Evolutionary conservation across 106 monocot species (phyloP).

Genomic region (Dendrobium chrysotoxum): DNA sequence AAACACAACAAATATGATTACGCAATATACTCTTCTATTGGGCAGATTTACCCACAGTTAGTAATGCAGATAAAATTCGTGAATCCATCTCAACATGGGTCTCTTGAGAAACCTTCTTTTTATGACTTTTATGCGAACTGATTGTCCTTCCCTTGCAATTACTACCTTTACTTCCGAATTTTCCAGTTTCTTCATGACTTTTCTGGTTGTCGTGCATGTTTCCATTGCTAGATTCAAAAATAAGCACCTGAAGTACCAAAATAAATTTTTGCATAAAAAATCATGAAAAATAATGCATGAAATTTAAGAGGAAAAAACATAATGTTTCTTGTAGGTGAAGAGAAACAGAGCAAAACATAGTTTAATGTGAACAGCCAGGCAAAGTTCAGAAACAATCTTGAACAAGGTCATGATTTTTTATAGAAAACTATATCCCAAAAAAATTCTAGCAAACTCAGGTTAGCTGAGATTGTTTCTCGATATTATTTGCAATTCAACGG

Average conservation of each 20-base stretch:
- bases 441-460: background rate
- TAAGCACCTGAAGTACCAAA: conserved; percentile 52
- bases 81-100: conserved; percentile 85
- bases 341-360: too few species aligned
- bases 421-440: background rate
- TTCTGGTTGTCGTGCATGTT: conserved; percentile 22
- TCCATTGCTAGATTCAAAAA: conserved; percentile 41
- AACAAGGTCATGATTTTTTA: background rate
- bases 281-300: background rate
- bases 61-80: conserved; percentile 68
- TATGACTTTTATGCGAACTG: conserved; percentile 22
- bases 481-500: background rate
- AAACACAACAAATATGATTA: background rate
- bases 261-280: background rate
- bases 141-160: conserved; percentile 19
- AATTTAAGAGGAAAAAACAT: background rate
- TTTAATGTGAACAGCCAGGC: background rate
- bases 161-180: conserved; percentile 12
- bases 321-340: background rate
- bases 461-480: background rate
- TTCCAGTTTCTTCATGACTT: conserved; percentile 18
- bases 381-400: background rate
- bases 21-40: background rate
- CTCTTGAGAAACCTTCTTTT: conserved; percentile 17
- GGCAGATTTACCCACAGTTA: conserved; percentile 52